phyloP scores from a whole-genome alignment of 2,329 filamentous ascomycete species.

The Fusarium sp. region DNA sequence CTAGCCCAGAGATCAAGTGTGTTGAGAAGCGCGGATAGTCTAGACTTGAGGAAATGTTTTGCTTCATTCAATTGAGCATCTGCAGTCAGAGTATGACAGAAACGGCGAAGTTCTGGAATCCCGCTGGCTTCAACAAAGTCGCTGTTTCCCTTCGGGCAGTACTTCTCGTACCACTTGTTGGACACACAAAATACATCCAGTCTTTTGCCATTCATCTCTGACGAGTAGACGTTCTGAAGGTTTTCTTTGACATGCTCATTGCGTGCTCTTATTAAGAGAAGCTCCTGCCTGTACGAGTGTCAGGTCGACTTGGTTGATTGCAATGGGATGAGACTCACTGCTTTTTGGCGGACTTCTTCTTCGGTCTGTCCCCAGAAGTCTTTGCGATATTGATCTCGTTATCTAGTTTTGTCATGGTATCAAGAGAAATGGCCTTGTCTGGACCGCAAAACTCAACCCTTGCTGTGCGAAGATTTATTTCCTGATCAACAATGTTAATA shows the following conservation, averaged over 20 bases:
- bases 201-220: slow-evolving; percentile 37
- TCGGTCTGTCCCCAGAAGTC: slow-evolving; percentile 28
- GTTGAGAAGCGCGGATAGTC: slow-evolving; percentile 48
- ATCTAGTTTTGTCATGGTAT: slow-evolving; percentile 47
- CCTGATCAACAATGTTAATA: slow-evolving; percentile 37
- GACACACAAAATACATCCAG: slow-evolving; percentile 57
- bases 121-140: slow-evolving; percentile 51
- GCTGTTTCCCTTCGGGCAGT: slow-evolving; percentile 49
- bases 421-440: slow-evolving; percentile 38
- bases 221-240: slow-evolving; percentile 48
- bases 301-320: background rate
- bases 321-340: slow-evolving; percentile 16
- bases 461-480: slow-evolving; percentile 50
- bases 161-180: slow-evolving; percentile 55
- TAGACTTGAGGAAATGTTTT: slow-evolving; percentile 50
- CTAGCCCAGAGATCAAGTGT: slow-evolving; percentile 51
- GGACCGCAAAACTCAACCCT: slow-evolving; percentile 50
- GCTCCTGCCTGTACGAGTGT: slow-evolving; percentile 41
- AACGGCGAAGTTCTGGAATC: slow-evolving; percentile 53
- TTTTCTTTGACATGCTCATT: slow-evolving; percentile 51
- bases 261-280: slow-evolving; percentile 52
- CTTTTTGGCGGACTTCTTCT: slow-evolving; percentile 49
- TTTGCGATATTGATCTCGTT: slow-evolving; percentile 49
- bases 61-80: slow-evolving; percentile 52
- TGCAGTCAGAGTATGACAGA: slow-evolving; percentile 54